Evolutionary conservation across 257 asterid species (phyloP), one percentile per base, ranked within the genome.

Genomic region (Haberlea rhodopensis): DNA sequence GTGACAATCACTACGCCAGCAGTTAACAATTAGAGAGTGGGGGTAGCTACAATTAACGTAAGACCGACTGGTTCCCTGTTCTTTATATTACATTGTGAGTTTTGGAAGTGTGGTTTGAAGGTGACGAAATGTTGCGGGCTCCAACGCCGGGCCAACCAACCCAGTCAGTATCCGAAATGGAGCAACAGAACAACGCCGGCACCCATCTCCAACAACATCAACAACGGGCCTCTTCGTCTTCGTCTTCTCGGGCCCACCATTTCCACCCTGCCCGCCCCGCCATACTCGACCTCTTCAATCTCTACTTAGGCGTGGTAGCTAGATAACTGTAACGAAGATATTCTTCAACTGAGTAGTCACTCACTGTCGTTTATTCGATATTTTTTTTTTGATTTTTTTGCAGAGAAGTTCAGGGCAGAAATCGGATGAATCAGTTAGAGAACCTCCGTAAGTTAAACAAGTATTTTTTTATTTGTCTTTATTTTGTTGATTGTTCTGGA

Each of bases 181-280:
- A 87, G 63, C 94, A 81, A 45, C 85, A 70, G 63, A 78, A 21
- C 80, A 60, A 24, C 66, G 21, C 76, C 45, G 21, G 48, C 48
- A 4, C 48, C 6, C 87, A 71, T 54, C 81, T 2, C 27, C 76
- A 40, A 8, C 68, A 43, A 8, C 75, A 55, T 32, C 84, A 78
- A 43, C 80, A 71, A 43, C 77, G 77, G 32, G 55, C 86, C 69
- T 75, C 94, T 56, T 74, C 92, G 18, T 78, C 90, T 43, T 71
- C 88, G 29, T 75, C 88, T 52, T 80, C 90, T 40, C 80, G 91
- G 65, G 76, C 84, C 62, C 88, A 80, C 60, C 95, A 81, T 8
- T 83, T 78, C 74, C 95, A 89, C 73, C 97, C 95, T 8, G 91
- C 97, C 63, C 81, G 95, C 4, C 82, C 84, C 31, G 81, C 91